These are phyloP conservation scores for Schwanniomyces vanrijiae DNA, from an alignment of 805 yeast species.

Conservation along the genomic window DNA sequence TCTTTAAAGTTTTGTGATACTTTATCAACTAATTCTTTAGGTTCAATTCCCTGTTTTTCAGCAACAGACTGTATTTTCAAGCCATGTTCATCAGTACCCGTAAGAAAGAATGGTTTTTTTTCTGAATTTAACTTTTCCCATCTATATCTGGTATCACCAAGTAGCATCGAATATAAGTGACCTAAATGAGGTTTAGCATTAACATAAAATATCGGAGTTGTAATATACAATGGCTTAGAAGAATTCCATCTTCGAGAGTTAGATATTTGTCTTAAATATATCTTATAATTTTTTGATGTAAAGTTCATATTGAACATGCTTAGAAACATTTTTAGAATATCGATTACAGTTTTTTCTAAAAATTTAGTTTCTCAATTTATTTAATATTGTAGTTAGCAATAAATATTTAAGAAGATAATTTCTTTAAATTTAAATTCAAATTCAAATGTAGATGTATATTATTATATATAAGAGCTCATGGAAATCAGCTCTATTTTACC, in stretches of 20 bases:
- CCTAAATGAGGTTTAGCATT: constrained; percentile 95
- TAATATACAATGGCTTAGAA: constrained; percentile 48
- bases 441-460: neutral
- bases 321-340: no score
- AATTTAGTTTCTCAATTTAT: no score
- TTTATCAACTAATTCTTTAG: constrained; percentile 71
- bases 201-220: constrained; percentile 95
- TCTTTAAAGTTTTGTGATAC: constrained; percentile 62
- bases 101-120: constrained; percentile 53
- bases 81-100: constrained; percentile 98
- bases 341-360: no score
- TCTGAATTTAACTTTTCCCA: constrained; percentile 56
- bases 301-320: neutral
- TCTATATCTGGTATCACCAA: constrained; percentile 75
- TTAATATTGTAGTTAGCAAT: no score
- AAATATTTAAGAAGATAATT: no score
- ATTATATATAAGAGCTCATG: neutral
- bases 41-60: constrained; percentile 40
- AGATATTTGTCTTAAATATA: neutral
- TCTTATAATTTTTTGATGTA: neutral
- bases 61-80: constrained; percentile 91
- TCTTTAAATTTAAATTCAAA: no score
- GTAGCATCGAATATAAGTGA: constrained; percentile 82
- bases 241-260: neutral
- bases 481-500: neutral